phyloP scores from a whole-genome alignment of 306 rosid species.

The Pterocarpus santalinus region DNA sequence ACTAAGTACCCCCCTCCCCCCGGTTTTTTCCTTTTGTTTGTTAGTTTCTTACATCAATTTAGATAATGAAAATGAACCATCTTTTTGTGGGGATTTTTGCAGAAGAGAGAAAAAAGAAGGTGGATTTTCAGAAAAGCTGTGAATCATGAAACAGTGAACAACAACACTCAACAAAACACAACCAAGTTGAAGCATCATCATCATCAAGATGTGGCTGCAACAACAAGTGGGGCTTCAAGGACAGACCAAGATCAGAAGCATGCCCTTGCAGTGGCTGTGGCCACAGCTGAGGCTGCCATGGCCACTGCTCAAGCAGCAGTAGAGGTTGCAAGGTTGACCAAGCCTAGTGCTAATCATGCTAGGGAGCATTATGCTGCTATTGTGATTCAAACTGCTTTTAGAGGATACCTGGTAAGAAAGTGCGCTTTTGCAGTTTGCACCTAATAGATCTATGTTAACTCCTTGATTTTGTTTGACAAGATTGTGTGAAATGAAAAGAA shows the following conservation, averaged over 20 bases:
- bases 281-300: slow-evolving; percentile 87
- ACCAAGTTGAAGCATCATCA: slow-evolving; percentile 42
- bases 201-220: slow-evolving; percentile 35
- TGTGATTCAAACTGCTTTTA: slow-evolving; percentile 85
- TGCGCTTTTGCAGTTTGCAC: background rate
- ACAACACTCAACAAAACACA: slow-evolving; percentile 45
- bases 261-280: slow-evolving; percentile 79
- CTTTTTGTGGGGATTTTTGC: slow-evolving; percentile 5
- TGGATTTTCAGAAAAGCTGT: slow-evolving; percentile 83
- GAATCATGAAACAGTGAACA: slow-evolving; percentile 61
- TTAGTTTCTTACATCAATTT: background rate
- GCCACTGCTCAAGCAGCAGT: slow-evolving; percentile 81
- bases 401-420: slow-evolving; percentile 86
- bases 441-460: background rate
- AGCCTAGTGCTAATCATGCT: slow-evolving; percentile 55
- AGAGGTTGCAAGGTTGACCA: slow-evolving; percentile 69
- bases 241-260: slow-evolving; percentile 65
- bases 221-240: slow-evolving; percentile 33
- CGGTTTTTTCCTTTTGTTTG: background rate
- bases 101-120: slow-evolving; percentile 89
- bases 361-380: slow-evolving; percentile 61
- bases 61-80: background rate
- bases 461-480: background rate
- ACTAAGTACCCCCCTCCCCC: too few species aligned
- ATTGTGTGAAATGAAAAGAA: background rate